Conservation (phyloP, 768 basidiomycete species). For the Leccinellum albellum region DNA sequence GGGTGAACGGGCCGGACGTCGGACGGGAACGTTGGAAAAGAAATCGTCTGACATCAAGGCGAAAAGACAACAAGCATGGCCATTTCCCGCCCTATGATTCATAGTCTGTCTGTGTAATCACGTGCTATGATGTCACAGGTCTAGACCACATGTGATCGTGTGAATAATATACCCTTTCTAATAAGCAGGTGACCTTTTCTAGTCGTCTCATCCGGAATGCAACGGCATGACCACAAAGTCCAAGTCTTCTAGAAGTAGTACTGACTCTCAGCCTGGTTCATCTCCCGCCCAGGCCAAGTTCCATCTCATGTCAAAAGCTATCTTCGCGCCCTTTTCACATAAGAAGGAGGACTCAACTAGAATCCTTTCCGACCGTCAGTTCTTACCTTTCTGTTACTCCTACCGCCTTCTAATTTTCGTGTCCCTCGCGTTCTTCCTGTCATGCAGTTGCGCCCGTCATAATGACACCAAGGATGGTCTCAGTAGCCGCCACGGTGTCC, state of each 20-base stretch:
- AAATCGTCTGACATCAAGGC: constrained; percentile 36
- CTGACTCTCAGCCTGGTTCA: not conserved
- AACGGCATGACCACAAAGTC: constrained; percentile 15
- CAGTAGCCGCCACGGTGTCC: constrained; percentile 64
- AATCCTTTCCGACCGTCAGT: constrained; percentile 74
- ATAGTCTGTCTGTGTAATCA: constrained; percentile 9
- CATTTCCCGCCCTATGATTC: not conserved
- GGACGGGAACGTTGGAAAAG: constrained; percentile 34
- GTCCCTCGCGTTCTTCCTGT: not conserved
- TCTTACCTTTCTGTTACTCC: not conserved
- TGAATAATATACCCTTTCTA: constrained; percentile 6
- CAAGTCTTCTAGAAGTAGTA: not conserved
- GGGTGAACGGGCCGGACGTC: constrained; percentile 9
- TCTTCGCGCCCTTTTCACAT: constrained; percentile 62
- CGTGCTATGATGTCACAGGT: constrained; percentile 32
- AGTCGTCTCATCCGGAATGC: constrained; percentile 15
- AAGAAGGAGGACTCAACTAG: constrained; percentile 63
- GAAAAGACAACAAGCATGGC: not conserved
- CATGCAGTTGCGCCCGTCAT: constrained; percentile 77
- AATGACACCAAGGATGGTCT: constrained; percentile 85
- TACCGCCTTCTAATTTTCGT: not conserved
- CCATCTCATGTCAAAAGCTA: constrained; percentile 62
- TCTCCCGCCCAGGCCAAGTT: constrained; percentile 43
- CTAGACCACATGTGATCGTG: constrained; percentile 24
- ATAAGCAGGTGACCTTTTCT: no score